Base-by-base conservation (phyloP, 2,329 filamentous ascomycete genomes). In the Aspergillus ustus region DNA sequence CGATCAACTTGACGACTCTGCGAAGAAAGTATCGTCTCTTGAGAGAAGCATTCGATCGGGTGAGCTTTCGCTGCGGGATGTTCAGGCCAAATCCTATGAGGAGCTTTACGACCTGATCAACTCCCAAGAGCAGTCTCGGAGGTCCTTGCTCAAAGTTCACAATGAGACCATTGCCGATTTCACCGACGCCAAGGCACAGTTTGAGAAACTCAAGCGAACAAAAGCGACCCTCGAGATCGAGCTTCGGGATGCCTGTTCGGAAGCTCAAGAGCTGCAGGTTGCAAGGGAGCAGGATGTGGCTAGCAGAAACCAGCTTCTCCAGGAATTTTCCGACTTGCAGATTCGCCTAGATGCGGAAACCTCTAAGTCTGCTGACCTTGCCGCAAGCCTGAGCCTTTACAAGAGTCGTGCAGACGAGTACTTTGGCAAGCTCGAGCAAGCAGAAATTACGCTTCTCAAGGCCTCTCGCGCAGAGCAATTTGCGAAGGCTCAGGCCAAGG, bases 361-460 rank as follows among this genome's bases (percentile, higher is more conserved):
- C 1, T 96, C 92, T 1, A 94, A 91, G 75, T 84, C 94, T 29
- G 86, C 89, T 29, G 94, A 99, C 75, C 88, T 97, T 49, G 88
- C 87, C 7, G 90, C 92, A 3, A 96, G 91, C 75, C 84, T 98
- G 46, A 89, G 88, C 63, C 81, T 97, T 64, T 99, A 98, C 83
- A 97, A 96, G 84, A 88, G 87, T 65, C 89, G 94, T 48, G 91
- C 94, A 4, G 93, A 98, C 72, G 94, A 98, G 74, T 98, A 99
- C 78, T 99, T 97, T 79, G 91, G 88, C 81, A 97, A 97, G 78
- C 87, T 99, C 20, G 94, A 99, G 77, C 94, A 98, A 74, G 95
- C 95, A 17, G 94, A 99, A 76, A 96, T 98, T 67, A 89, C 93
- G 0, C 93, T 98, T 19, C 85, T 99, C 66, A 97, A 97, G 76